Conservation (phyloP, 2,329 filamentous ascomycete species). For the Aspergillus fructus region DNA sequence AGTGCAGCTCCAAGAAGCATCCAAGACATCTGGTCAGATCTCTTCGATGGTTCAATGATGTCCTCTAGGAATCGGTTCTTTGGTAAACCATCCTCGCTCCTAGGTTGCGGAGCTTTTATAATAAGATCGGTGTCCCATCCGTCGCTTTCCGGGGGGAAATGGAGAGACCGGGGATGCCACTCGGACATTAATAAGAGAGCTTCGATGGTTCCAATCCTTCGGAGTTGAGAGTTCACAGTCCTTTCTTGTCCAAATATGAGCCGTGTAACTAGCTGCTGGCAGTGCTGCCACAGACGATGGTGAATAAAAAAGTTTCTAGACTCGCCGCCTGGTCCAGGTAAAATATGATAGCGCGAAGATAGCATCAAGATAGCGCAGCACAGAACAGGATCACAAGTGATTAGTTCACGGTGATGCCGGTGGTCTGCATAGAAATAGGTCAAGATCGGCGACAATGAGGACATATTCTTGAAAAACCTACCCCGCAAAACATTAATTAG, state of each 20-base stretch:
- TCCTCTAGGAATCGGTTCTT: conserved; percentile 52
- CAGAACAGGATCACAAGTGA: conserved; percentile 53
- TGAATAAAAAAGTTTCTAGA: conserved; percentile 56
- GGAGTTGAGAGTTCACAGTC: conserved; percentile 48
- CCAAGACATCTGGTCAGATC: conserved; percentile 61
- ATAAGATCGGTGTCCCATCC: conserved; percentile 58
- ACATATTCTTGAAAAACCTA: conserved; percentile 53
- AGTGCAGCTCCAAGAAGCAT: conserved; percentile 57
- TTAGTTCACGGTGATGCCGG: conserved; percentile 48
- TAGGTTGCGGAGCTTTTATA: conserved; percentile 38
- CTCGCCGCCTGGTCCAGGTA: conserved; percentile 44
- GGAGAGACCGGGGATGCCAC: conserved; percentile 57
- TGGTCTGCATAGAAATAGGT: conserved; percentile 52
- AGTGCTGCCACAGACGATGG: conserved; percentile 55
- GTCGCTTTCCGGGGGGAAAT: conserved; percentile 54
- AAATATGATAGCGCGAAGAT: conserved; percentile 52
- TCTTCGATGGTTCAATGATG: conserved; percentile 54
- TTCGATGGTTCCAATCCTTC: conserved; percentile 54
- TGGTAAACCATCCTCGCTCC: conserved; percentile 29
- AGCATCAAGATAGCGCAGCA: conserved; percentile 57
- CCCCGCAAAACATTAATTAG: neutral
- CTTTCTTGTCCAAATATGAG: conserved; percentile 57
- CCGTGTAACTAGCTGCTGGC: conserved; percentile 53
- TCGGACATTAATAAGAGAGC: conserved; percentile 55
- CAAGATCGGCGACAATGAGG: conserved; percentile 51